Evolutionary conservation across 805 yeast species (phyloP).

Genomic region (Lipomyces chichibuensis): DNA sequence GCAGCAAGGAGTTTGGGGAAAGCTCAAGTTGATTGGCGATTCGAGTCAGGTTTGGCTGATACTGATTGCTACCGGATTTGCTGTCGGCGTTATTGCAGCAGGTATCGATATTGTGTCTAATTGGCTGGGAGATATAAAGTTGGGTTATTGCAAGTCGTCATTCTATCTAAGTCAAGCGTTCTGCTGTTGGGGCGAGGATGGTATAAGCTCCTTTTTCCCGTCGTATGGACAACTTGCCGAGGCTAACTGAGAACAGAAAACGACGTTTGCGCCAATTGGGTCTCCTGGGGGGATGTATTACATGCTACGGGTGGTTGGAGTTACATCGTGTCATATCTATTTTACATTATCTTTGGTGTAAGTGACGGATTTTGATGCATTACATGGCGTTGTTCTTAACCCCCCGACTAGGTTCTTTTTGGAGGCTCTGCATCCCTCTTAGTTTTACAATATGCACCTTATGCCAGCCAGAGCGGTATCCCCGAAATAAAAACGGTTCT

Average conservation of each 20-base stretch:
- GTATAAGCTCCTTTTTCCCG: slow-evolving; percentile 51
- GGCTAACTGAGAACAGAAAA: slow-evolving; percentile 50
- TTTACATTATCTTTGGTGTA: slow-evolving; percentile 48
- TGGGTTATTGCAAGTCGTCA: slow-evolving; percentile 69
- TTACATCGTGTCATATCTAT: slow-evolving; percentile 44
- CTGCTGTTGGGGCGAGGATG: slow-evolving; percentile 71
- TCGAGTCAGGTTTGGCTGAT: slow-evolving; percentile 63
- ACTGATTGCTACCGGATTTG: slow-evolving; percentile 68
- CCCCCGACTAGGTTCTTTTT: slow-evolving; percentile 36
- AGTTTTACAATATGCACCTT: slow-evolving; percentile 44
- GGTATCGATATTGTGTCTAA: slow-evolving; percentile 75
- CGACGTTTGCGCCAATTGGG: slow-evolving; percentile 49
- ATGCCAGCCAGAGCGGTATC: slow-evolving; percentile 63
- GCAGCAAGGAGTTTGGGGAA: slow-evolving; percentile 36
- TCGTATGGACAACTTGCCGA: slow-evolving; percentile 56
- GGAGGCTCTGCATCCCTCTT: slow-evolving; percentile 48
- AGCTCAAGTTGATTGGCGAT: slow-evolving; percentile 36
- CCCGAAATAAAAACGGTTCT: slow-evolving; percentile 71
- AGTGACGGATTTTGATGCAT: background rate
- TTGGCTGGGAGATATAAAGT: slow-evolving; percentile 72
- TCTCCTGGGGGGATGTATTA: slow-evolving; percentile 44
- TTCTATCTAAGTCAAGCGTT: slow-evolving; percentile 68
- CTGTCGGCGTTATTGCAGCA: slow-evolving; percentile 80
- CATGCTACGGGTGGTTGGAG: slow-evolving; percentile 40
- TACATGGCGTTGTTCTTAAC: background rate